phyloP scores from a whole-genome alignment of 192 early-diverging fungal species.

The Anaeromyces robustus region DNA sequence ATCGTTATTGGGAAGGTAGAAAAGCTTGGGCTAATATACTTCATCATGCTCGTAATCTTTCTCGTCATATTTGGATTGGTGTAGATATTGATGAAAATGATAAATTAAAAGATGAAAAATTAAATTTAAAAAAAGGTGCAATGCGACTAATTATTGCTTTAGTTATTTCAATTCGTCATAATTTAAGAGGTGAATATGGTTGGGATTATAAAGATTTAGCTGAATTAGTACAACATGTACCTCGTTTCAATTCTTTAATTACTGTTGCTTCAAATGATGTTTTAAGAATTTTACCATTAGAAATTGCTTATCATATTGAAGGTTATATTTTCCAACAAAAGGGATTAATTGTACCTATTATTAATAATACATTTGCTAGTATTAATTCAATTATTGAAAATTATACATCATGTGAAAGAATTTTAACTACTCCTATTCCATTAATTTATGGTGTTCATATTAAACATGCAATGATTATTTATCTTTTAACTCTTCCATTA shows the following conservation, averaged over 20 bases:
- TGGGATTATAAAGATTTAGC: constrained; percentile 52
- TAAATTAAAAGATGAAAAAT: constrained; percentile 11
- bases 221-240: constrained; percentile 41
- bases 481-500: constrained; percentile 65
- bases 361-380: constrained; percentile 15
- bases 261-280: constrained; percentile 10
- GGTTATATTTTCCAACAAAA: constrained; percentile 23
- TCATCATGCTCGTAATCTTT: constrained; percentile 52
- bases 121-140: constrained; percentile 43
- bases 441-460: constrained; percentile 78
- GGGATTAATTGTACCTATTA: constrained; percentile 25
- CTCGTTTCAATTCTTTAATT: constrained; percentile 27
- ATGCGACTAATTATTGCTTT: constrained; percentile 70
- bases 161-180: constrained; percentile 63
- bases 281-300: constrained; percentile 29
- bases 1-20: constrained; percentile 82
- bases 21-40: constrained; percentile 59
- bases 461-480: constrained; percentile 59
- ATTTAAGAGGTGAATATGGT: constrained; percentile 59
- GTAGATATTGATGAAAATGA: constrained; percentile 7
- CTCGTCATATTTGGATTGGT: constrained; percentile 60
- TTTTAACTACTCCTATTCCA: constrained; percentile 72
- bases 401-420: constrained; percentile 65
- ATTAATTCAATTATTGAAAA: constrained; percentile 34
- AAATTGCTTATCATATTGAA: constrained; percentile 39